phyloP scores from a whole-genome alignment of 2,329 filamentous ascomycete genomes.

The Aspergillus ibericus region DNA sequence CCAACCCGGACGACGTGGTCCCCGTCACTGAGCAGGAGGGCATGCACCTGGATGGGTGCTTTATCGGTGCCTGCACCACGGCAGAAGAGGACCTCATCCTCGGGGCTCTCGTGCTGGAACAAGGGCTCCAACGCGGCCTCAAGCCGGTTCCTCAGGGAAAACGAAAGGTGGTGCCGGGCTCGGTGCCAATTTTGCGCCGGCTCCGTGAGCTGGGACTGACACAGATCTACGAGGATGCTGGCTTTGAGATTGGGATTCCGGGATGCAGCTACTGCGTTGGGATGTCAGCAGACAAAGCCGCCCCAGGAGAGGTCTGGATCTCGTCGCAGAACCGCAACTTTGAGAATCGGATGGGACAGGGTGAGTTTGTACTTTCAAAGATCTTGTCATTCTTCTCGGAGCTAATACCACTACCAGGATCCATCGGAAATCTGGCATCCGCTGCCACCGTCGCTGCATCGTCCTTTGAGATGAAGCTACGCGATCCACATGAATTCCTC shows the following conservation, averaged over 20 bases:
- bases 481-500: slow-evolving; percentile 37
- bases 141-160: slow-evolving; percentile 34
- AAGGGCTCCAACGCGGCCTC: slow-evolving; percentile 36
- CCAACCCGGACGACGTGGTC: slow-evolving; percentile 47
- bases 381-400: too few species aligned
- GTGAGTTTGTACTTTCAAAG: slow-evolving; percentile 17
- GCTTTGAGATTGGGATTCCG: slow-evolving; percentile 45
- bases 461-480: slow-evolving; percentile 47
- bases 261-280: slow-evolving; percentile 51
- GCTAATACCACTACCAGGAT: slow-evolving; percentile 25
- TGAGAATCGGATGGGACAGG: slow-evolving; percentile 48
- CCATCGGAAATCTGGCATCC: slow-evolving; percentile 48
- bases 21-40: slow-evolving; percentile 37
- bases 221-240: slow-evolving; percentile 43
- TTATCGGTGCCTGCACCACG: slow-evolving; percentile 52
- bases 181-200: slow-evolving; percentile 39
- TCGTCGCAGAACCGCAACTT: slow-evolving; percentile 52
- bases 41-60: slow-evolving; percentile 43
- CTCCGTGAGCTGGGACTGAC: slow-evolving; percentile 38
- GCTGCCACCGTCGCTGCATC: slow-evolving; percentile 51
- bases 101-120: slow-evolving; percentile 43
- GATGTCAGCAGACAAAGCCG: slow-evolving; percentile 44
- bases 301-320: slow-evolving; percentile 46
- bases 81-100: slow-evolving; percentile 49
- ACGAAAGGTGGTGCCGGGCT: slow-evolving; percentile 45